These are phyloP conservation scores for Phialophora macrospora DNA, from an alignment of 2,329 filamentous ascomycete species.

Conservation along the genomic window DNA sequence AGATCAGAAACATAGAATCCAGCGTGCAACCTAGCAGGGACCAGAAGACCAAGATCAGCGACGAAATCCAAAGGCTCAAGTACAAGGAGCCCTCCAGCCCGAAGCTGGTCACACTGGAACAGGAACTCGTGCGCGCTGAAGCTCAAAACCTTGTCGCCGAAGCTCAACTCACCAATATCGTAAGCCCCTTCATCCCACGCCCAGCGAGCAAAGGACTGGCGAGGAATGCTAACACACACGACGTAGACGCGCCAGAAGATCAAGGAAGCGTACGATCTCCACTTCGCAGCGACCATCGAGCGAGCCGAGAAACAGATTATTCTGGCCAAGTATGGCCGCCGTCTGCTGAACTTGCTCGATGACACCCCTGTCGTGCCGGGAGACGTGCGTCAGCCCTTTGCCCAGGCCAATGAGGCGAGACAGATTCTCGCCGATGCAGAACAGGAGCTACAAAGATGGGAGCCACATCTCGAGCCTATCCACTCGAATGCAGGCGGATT, in stretches of 20 bases:
- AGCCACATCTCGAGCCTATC: constrained; percentile 61
- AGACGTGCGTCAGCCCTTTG: constrained; percentile 72
- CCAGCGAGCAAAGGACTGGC: not conserved
- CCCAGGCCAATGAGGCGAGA: constrained; percentile 69
- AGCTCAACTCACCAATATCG: constrained; percentile 92
- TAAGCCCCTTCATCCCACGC: constrained; percentile 50
- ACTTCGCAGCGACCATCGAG: constrained; percentile 90
- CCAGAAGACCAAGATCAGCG: constrained; percentile 81
- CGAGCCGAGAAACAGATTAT: constrained; percentile 96
- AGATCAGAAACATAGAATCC: constrained; percentile 92
- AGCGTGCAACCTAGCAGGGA: constrained; percentile 93
- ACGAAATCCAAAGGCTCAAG: constrained; percentile 91
- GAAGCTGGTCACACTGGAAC: constrained; percentile 82
- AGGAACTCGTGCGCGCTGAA: constrained; percentile 94
- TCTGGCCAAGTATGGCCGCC: constrained; percentile 85
- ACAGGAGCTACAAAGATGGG: constrained; percentile 81
- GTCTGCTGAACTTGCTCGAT: constrained; percentile 82
- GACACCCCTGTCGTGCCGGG: constrained; percentile 89
- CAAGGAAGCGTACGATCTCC: constrained; percentile 89
- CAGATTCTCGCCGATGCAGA: constrained; percentile 93
- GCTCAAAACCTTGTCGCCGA: constrained; percentile 95
- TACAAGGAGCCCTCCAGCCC: constrained; percentile 87
- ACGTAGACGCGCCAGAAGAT: constrained; percentile 87
- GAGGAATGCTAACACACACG: constrained; percentile 18
- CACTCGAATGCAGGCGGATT: constrained; percentile 55